Evolutionary conservation across 345 rosid species (phyloP).

Genomic region (Euclidium syriacum): DNA sequence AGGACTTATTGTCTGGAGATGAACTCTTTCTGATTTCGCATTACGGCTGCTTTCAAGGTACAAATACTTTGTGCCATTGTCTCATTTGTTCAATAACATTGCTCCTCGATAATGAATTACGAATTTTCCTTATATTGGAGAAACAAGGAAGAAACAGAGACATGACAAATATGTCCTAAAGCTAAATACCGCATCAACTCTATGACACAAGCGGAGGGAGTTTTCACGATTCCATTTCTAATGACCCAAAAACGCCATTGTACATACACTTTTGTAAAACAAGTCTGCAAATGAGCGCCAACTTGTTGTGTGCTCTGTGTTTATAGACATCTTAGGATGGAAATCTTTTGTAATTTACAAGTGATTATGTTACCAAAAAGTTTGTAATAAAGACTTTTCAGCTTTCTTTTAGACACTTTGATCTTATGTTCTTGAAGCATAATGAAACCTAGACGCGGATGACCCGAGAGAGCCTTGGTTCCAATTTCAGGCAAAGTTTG

Average conservation of each 20-base stretch:
- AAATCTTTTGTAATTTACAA: neutral
- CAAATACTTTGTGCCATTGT: neutral
- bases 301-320: slow-evolving; percentile 18
- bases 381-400: slow-evolving; percentile 6
- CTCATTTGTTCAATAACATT: neutral
- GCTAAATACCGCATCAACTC: neutral
- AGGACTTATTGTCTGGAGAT: slow-evolving; percentile 95
- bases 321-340: neutral
- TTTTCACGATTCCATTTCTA: no score
- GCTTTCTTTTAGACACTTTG: neutral
- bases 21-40: slow-evolving; percentile 76
- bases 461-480: neutral
- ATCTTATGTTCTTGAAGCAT: slow-evolving; percentile 6
- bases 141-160: neutral
- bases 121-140: no score
- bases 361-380: neutral
- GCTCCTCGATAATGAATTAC: no score
- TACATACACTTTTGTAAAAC: slow-evolving; percentile 18
- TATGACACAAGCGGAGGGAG: neutral
- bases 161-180: neutral
- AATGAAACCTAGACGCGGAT: neutral
- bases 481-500: slow-evolving; percentile 1
- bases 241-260: slow-evolving; percentile 10
- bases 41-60: slow-evolving; percentile 17
- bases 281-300: slow-evolving; percentile 12